Evolutionary conservation across 257 asterid species (phyloP).

Genomic region (Apocynum venetum): DNA sequence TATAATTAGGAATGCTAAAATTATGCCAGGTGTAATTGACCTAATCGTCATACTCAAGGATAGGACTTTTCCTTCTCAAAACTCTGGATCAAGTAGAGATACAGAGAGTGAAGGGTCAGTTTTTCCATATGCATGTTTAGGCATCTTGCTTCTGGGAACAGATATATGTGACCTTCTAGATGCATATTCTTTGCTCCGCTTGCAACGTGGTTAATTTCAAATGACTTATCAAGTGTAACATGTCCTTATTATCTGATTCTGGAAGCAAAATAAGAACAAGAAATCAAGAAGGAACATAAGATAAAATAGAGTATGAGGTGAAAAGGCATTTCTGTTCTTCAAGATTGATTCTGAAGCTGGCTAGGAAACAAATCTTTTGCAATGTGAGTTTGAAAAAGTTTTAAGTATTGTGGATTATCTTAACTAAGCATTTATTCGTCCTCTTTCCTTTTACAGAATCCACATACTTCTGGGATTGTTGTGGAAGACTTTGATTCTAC

Average conservation of each 20-base stretch:
- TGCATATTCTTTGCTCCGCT: not conserved
- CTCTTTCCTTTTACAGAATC: constrained; percentile 50
- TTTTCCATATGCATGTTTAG: not conserved
- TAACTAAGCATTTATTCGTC: not conserved
- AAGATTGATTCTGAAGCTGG: not conserved
- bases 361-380: not conserved
- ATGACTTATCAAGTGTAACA: not conserved
- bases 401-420: not conserved
- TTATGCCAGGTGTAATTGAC: not conserved
- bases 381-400: not conserved
- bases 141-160: not conserved
- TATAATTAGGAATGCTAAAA: not conserved
- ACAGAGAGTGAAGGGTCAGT: not conserved
- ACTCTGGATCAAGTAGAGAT: not conserved
- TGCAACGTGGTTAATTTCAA: not conserved
- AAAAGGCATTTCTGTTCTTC: not conserved
- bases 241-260: not conserved
- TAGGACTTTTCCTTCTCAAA: not conserved
- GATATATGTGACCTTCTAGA: not conserved
- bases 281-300: not conserved
- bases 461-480: constrained; percentile 74
- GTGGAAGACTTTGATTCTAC: constrained; percentile 88
- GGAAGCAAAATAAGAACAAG: not conserved
- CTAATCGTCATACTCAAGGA: not conserved
- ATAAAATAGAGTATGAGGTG: not conserved